Base-by-base conservation (phyloP, 768 basidiomycete genomes). In the Leucocoprinus leucothites region DNA sequence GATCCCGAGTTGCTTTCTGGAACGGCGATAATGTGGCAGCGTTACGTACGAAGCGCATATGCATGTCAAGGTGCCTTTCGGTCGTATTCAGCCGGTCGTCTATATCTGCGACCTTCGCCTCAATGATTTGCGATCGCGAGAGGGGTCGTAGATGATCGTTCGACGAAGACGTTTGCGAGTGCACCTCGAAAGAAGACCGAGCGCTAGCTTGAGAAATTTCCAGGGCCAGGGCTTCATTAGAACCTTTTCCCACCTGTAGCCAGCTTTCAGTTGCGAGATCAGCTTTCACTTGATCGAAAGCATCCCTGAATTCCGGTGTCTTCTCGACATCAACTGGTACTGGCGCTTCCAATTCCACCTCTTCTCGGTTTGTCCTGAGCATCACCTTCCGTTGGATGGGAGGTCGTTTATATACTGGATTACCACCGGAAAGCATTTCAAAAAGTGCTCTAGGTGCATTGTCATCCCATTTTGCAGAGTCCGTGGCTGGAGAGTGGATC, bases 1-100 rank as follows among this genome's bases (percentile, higher is more conserved):
- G 81, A 58, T 92, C 89, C 45, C 94, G 83, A 3, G 94, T 94
- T 8, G 85, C 75, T 46, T 82, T 83, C 64, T 87, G 91, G 68
- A 98, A 95, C 2, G 97, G 95, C 14, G 91, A 88, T 36, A 98
- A 77, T 41, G 89, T 82, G 1, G 86, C 86, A 19, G 98, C 78
- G 63, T 95, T 96, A 40, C 89, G 86, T 19, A 88, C 82, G 41
- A 87, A 73, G 16, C 87, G 84, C 66, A 94, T 70, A 58, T 88
- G 82, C 9, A 79, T 68, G 47, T 88, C 83, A 21, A 96, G 83
- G 57, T 82, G 78, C 1, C 76, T 65, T 58, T 85, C 81, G 24
- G 76, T 74, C 1, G 74, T 67, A 14, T 71, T 66, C 51, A 93
- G 81, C 56, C 75, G 78, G 16, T 72, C 67, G 44, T 92, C 83